These are phyloP conservation scores for Lentinula sp. DNA, from an alignment of 768 basidiomycete species.

Conservation along the genomic window DNA sequence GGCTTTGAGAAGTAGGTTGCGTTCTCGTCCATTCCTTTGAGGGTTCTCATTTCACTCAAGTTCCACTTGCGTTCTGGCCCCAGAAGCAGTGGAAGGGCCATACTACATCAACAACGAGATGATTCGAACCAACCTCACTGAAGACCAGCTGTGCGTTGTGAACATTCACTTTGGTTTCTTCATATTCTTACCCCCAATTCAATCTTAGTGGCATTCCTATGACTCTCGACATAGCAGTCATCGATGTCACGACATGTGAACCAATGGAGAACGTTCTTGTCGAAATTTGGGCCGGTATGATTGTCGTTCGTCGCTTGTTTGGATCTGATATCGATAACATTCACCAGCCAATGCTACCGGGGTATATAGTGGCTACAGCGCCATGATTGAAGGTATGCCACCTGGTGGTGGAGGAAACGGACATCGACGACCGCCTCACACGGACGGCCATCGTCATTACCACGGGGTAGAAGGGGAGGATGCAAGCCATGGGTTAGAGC, in stretches of 20 bases:
- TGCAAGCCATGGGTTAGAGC: background rate
- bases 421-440: background rate
- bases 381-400: background rate
- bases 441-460: background rate
- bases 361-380: slow-evolving; percentile 18
- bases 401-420: background rate
- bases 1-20: background rate
- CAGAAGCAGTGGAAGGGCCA: slow-evolving; percentile 17
- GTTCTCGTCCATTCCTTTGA: background rate
- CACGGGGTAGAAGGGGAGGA: background rate
- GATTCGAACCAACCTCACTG: slow-evolving; percentile 18
- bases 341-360: slow-evolving; percentile 20
- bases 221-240: slow-evolving; percentile 29
- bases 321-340: background rate
- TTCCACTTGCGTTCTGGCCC: slow-evolving; percentile 10
- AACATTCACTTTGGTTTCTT: background rate
- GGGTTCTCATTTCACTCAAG: background rate
- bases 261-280: slow-evolving; percentile 27
- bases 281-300: slow-evolving; percentile 26
- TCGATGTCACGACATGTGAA: slow-evolving; percentile 30
- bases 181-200: background rate
- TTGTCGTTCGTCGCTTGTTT: too few species aligned
- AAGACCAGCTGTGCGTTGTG: slow-evolving; percentile 16
- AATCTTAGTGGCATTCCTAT: slow-evolving; percentile 24
- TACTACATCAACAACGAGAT: slow-evolving; percentile 24